Evolutionary conservation across 768 basidiomycete species (phyloP).

Genomic region (Rossbeevera mucosa): DNA sequence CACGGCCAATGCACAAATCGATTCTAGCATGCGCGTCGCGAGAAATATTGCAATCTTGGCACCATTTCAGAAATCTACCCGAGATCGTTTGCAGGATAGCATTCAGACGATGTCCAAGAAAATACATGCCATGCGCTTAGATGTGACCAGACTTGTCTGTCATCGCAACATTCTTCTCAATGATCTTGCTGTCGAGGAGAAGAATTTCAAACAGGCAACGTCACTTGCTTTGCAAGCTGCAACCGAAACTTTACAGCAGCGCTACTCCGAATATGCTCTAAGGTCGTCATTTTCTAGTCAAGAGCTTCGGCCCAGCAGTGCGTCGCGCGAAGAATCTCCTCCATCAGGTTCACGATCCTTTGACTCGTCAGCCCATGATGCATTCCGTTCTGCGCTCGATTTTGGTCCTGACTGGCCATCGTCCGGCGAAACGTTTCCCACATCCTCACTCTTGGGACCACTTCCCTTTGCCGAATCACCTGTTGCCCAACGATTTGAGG

Average conservation of each 20-base stretch:
- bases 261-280: conserved; percentile 26
- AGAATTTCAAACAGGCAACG: conserved; percentile 61
- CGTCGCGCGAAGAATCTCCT: conserved; percentile 11
- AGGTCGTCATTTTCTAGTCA: conserved; percentile 36
- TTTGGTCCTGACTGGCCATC: conserved; percentile 47
- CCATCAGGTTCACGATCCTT: conserved; percentile 25
- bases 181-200: conserved; percentile 71
- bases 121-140: conserved; percentile 63
- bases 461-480: conserved; percentile 36
- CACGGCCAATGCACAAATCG: conserved; percentile 53
- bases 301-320: conserved; percentile 16
- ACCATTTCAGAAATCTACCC: conserved; percentile 82
- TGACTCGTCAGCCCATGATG: conserved; percentile 49
- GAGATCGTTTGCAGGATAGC: conserved; percentile 63
- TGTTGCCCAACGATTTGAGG: conserved; percentile 25
- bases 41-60: conserved; percentile 82
- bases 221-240: conserved; percentile 72
- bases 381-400: conserved; percentile 67
- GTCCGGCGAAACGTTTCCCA: conserved; percentile 35
- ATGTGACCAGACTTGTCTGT: conserved; percentile 68
- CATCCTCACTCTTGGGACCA: conserved; percentile 30
- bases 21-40: conserved; percentile 63
- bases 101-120: conserved; percentile 61
- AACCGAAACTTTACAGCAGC: conserved; percentile 55
- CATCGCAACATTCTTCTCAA: conserved; percentile 69